A percentile compares a stretch with the other conserved stretches of the same genome.
phyloP scores from a whole-genome alignment of 208 protist genomes.

The Naegleria gruberi region DNA sequence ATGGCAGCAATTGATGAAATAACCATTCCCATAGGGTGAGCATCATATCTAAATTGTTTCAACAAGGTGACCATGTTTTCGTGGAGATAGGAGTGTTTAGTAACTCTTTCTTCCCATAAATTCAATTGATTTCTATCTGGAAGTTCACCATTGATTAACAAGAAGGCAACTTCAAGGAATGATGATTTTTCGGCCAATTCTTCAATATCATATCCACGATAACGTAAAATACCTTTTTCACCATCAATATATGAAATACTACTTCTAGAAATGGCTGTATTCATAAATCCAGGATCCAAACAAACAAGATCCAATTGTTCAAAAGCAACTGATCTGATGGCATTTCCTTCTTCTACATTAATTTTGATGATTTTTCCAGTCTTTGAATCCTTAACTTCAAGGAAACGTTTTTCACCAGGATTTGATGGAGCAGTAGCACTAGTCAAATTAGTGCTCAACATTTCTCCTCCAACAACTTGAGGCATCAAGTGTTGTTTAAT shows the following conservation, averaged over 20 bases:
- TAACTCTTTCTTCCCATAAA: neutral
- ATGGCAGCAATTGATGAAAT: constrained; percentile 20
- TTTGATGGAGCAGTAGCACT: too few relatives aligned
- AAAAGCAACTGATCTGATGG: neutral
- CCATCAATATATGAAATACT: constrained; percentile 22
- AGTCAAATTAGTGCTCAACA: too few relatives aligned
- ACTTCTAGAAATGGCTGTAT: neutral
- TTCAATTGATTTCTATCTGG: neutral
- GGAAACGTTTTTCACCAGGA: neutral
- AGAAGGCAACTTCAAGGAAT: constrained; percentile 21
- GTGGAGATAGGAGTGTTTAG: constrained; percentile 18
- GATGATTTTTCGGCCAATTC: constrained; percentile 15
- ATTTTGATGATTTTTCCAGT: constrained; percentile 10
- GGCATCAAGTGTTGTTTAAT: too few relatives aligned
- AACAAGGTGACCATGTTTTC: constrained; percentile 5
- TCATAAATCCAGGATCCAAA: constrained; percentile 21
- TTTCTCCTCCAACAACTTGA: too few relatives aligned
- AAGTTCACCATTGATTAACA: constrained; percentile 24
- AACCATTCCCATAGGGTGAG: constrained; percentile 28
- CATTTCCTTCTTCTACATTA: neutral
- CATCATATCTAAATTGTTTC: constrained; percentile 23
- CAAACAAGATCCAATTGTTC: neutral
- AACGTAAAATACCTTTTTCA: constrained; percentile 18
- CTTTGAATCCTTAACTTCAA: neutral
- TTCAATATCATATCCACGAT: constrained; percentile 23